These are phyloP conservation scores for Zoysia pacifica DNA, from an alignment of 176 grass and related monocot genomes.

Conservation along the genomic window DNA sequence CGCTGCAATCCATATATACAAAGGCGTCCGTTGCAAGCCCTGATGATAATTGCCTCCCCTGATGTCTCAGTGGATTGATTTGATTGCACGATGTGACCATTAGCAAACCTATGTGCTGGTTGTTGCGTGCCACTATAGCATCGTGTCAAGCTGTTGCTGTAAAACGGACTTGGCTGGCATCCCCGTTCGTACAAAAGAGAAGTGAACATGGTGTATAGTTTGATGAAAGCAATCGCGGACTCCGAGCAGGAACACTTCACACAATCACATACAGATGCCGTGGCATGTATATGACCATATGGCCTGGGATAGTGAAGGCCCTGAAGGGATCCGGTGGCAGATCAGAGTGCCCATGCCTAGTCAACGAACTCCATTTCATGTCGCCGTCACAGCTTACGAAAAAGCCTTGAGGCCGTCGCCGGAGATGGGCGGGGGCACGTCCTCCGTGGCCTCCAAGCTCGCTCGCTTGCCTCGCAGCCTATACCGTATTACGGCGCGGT, in stretches of 20 bases:
- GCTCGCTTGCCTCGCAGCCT: constrained; percentile 83
- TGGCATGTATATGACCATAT: constrained; percentile 2
- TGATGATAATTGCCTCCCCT: constrained; percentile 40
- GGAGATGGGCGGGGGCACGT: constrained; percentile 83
- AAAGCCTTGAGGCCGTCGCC: constrained; percentile 9
- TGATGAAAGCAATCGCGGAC: background rate
- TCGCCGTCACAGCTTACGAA: constrained; percentile 35
- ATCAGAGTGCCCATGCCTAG: constrained; percentile 15
- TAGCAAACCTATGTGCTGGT: background rate
- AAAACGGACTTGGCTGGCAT: background rate
- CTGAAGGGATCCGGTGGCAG: constrained; percentile 18
- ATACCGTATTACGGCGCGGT: constrained; percentile 58
- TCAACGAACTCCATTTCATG: constrained; percentile 40
- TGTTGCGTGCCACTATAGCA: constrained; percentile 19
- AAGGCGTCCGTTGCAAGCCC: background rate
- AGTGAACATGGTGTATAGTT: background rate
- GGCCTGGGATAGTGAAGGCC: background rate
- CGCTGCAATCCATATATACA: background rate
- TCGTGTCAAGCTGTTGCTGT: constrained; percentile 28
- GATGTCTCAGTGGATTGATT: background rate
- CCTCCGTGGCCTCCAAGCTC: constrained; percentile 76
- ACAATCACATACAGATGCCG: background rate
- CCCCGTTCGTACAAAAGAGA: background rate
- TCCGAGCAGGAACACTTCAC: no score
- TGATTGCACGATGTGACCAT: background rate